Base-by-base conservation (phyloP, 1,139 yeast species). In the Lodderomyces orthopsilosis region DNA sequence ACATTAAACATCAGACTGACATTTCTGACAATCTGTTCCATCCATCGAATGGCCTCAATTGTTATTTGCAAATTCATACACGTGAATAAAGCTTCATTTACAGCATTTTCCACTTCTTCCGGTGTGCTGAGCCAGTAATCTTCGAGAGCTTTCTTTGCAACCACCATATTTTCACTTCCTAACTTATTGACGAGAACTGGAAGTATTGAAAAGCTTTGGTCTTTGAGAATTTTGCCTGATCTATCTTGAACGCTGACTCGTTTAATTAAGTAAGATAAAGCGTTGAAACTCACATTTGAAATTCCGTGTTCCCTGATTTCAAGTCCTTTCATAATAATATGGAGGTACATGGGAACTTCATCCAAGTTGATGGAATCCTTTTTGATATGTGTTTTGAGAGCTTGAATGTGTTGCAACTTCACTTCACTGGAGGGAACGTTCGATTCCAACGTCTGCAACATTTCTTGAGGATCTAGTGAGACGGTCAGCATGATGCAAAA, bases 241-340 rank as follows among this genome's bases (percentile, higher is more conserved):
- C 51, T 50, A 51, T 85, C 83, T 63, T 88, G 96, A 61, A 83
- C 79, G 41, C 86, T 80, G 2, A 87, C 81, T 15, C 96, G 70
- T 53, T 86, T 87, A 23, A 87, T 78, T 39, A 89, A 65, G 57
- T 89, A 93, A 47, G 91, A 85, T 9, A 86, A 62, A 9, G 89
- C 76, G 12, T 88, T 80, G 57, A 87, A 86, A 1, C 85, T 75
- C 33, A 70, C 55, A 0, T 72, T 56, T 47, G 70, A 68, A 19
- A 81, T 66, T n/a, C 71, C 65, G 22, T 62, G 48, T 38, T 73
- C 75, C 3, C 62, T 56, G 1, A 72, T 62, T 44, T 71, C 68
- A 35, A 70, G 66, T 1, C 80, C 82, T 8, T 67, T 52, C 12
- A 75, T 62, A 36, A 85, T 64, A 0, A 86, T 75, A 42, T 79